A percentile compares a stretch with the other conserved stretches of the same genome.
Conservation (phyloP, 1,139 yeast genomes). For the Casaregolazyma lundiana region DNA sequence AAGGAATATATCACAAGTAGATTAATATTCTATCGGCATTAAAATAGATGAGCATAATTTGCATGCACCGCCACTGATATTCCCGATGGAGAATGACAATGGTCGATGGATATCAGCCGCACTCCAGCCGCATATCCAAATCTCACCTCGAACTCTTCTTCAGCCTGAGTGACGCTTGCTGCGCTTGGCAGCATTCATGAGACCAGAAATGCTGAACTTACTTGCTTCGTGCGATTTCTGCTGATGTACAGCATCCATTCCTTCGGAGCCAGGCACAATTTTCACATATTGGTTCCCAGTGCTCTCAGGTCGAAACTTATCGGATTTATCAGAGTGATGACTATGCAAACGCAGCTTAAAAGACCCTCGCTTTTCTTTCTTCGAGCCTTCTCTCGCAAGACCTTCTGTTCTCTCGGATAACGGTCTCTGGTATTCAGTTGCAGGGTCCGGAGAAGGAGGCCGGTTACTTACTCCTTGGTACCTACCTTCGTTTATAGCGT, state of each 20-base stretch:
- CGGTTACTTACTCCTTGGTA: not conserved
- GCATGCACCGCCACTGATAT: too few relatives aligned
- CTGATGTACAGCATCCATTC: not conserved
- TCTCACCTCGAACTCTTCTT: not conserved
- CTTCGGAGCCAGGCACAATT: not conserved
- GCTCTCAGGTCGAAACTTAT: not conserved
- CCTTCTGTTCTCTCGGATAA: not conserved
- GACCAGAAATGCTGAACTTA: slow-evolving; percentile 23
- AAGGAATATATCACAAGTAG: too few relatives aligned
- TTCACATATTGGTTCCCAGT: not conserved
- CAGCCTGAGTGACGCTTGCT: slow-evolving; percentile 3
- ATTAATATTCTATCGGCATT: too few relatives aligned
- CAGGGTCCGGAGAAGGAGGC: not conserved
- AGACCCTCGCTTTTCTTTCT: not conserved
- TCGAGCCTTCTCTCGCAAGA: not conserved
- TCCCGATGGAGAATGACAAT: too few relatives aligned
- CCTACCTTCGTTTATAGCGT: slow-evolving; percentile 8
- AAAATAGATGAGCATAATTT: too few relatives aligned
- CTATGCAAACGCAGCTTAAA: not conserved
- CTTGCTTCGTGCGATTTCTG: slow-evolving; percentile 16
- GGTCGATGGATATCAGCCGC: too few relatives aligned
- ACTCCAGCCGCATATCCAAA: not conserved
- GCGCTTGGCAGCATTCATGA: slow-evolving; percentile 23
- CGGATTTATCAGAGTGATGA: not conserved
- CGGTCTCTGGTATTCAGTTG: not conserved